Evolutionary conservation across 495 filamentous ascomycete genomes (phyloP).

Genomic region (Friedmanniomyces endolithicus): DNA sequence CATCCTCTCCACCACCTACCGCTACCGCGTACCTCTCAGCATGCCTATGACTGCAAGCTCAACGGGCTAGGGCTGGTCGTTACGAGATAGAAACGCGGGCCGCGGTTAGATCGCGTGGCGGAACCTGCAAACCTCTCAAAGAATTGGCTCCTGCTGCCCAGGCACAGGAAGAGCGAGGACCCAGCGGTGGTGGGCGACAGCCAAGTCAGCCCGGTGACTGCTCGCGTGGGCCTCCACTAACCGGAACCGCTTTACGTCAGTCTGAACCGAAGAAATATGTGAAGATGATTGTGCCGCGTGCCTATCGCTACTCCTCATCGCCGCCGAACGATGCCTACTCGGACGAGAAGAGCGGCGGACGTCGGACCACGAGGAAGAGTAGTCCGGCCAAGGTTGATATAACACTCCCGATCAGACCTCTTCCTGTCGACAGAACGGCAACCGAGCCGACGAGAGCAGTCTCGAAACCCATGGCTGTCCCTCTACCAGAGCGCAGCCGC

Average conservation of each 20-base stretch:
- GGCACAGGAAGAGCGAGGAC: no score
- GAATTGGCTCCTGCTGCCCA: not conserved
- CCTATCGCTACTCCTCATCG: slow-evolving; percentile 14
- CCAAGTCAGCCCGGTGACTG: no score
- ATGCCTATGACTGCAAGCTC: not conserved
- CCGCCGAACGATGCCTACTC: slow-evolving; percentile 5
- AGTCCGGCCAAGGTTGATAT: not conserved
- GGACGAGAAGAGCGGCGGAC: not conserved
- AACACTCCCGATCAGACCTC: not conserved
- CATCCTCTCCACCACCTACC: not conserved
- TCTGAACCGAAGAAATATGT: not conserved
- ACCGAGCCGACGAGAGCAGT: slow-evolving; percentile 2
- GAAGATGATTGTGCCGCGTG: slow-evolving; percentile 20
- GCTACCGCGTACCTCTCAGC: not conserved
- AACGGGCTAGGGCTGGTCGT: not conserved
- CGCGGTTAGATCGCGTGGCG: not conserved
- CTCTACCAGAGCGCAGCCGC: not conserved
- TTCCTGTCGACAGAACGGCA: not conserved
- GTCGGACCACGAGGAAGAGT: not conserved
- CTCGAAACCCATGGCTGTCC: slow-evolving; percentile 15
- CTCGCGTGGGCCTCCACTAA: not conserved
- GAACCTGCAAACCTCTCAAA: not conserved
- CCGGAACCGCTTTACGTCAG: no score
- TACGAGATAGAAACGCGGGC: slow-evolving; percentile 8
- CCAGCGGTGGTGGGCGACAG: not conserved